Conservation (phyloP, 495 filamentous ascomycete genomes). For the Entonaema liquescens region DNA sequence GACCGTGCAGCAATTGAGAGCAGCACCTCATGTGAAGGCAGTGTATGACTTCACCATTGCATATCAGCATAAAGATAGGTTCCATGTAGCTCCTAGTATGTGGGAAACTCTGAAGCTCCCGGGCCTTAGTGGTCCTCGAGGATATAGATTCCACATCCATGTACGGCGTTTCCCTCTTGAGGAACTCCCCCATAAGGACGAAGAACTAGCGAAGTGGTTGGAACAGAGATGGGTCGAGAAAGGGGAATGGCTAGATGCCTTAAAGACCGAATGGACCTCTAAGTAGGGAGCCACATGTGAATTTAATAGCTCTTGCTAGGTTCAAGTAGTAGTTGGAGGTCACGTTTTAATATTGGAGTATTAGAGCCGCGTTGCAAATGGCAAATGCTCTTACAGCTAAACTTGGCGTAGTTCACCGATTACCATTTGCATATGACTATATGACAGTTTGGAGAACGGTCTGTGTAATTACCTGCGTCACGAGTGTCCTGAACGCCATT, state of each 20-base stretch:
- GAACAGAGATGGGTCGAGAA: conserved; percentile 64
- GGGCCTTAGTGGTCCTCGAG: conserved; percentile 46
- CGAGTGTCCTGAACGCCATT: conserved; percentile 25
- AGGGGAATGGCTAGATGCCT: conserved; percentile 59
- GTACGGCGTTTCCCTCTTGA: conserved; percentile 56
- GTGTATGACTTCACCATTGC: conserved; percentile 68
- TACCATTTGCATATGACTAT: conserved; percentile 20
- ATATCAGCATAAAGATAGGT: conserved; percentile 57
- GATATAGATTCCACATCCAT: conserved; percentile 62
- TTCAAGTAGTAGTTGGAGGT: conserved; percentile 16
- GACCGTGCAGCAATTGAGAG: conserved; percentile 61
- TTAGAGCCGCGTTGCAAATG: conserved; percentile 28
- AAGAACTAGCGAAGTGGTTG: conserved; percentile 60
- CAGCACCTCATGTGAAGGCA: conserved; percentile 61
- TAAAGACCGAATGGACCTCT: conserved; percentile 42
- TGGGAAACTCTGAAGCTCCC: conserved; percentile 58
- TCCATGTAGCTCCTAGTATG: conserved; percentile 60
- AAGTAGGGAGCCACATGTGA: conserved; percentile 9
- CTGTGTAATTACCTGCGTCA: conserved; percentile 37
- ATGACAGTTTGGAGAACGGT: conserved; percentile 17
- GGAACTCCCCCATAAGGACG: conserved; percentile 57
- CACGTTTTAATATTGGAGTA: conserved; percentile 28
- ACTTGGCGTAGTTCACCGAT: conserved; percentile 33
- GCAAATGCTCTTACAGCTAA: not conserved
- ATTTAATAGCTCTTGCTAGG: not conserved